Evolutionary conservation across 2,329 filamentous ascomycete species (phyloP), one percentile per base, ranked within the genome.

Genomic region (Phialophora expanda): DNA sequence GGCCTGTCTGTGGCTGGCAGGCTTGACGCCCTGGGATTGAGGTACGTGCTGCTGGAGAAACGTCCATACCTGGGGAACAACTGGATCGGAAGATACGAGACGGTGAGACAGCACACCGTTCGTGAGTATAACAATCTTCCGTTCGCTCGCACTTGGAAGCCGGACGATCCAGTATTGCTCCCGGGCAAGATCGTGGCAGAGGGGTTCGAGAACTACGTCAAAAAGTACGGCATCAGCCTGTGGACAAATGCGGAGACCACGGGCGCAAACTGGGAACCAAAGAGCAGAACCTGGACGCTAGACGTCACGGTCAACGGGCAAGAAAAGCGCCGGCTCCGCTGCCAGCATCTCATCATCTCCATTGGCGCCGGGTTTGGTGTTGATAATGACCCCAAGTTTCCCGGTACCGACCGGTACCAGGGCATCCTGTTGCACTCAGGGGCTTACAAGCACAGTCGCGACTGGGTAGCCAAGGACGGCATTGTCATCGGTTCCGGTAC

Each of bases 401-500:
- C 66, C 14, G 46, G 28, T 32, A 59, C 78, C 70, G 69, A 74
- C 8, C 62, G 59, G 5, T 83, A 79, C 69, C 71, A 75, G 64
- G 80, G 80, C 58, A 73, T 74, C 1, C 65, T 75, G 7, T 57
- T 78, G 7, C 78, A 81, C 65, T 75, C 76, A 0, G 73, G 72
- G 6, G 64, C 73, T 1, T 80, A 79, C 65, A 75, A 70, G 20
- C 74, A 74, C 53, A 70, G 76, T 17, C 69, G 71, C 9, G 57
- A 65, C 7, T 79, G 74, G 72, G 73, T 73, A n/a, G 78, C 79
- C 5, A 84, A 83, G 71, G 81, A 78, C 54, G 80, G 83, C 0
- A 74, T 84, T 3, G 79, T 85, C 2, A 77, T 85, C 2, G 83
- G 83, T 1, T 79, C 80, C 1, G 81, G 82, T 17, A 84, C 82